Base-by-base conservation (phyloP, 2,329 filamentous ascomycete genomes). In the Monilinia fructigena region DNA sequence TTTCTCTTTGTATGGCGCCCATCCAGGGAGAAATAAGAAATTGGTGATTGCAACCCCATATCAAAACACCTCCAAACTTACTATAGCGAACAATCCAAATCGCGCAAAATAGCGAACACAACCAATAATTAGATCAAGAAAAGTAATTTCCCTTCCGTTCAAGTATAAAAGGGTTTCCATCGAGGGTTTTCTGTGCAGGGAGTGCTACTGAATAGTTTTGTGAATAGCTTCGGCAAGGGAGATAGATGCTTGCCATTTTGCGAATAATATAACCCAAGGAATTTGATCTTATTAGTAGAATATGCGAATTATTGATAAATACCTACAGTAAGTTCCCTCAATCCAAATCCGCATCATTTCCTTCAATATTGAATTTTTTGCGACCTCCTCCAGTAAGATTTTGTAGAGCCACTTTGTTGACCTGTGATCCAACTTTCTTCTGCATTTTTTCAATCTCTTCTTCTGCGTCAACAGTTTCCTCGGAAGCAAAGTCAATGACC, bases 391-490 rank as follows among this genome's bases (percentile, higher is more conserved):
- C 91, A 70, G 90, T 94, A 76, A 98, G 88, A 78, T 92, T 89
- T 80, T 96, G 92, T 75, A 97, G 82, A 73, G 91, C 91, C 75
- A 98, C 90, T 80, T 93, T 95, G 81, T 96, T 91, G 77, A 91
- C 86, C 80, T 98, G 94, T 68, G 89, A 87, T 69, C 91, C 91
- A 76, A 96, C 90, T 84, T 97, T 99, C 84, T 91, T 91, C 80
- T 96, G 92, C 90, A 99, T 97, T 81, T 92, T 94, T 77, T 91
- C 89, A 76, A 99, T 95, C 80, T 98, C 93, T 79, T 93, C 92
- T 81, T 99, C 95, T 3, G 95, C 89, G 80, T 98, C 93, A 72
- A 95, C 84, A 50, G 91, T 86, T 74, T 98, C 95, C 70, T 89
- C 91, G 74, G 92, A 89, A 50, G 93, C 94, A 80, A 93, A 98